Percentiles rank a stretch among this genome's conserved stretches.
Conservation (phyloP, 2,329 filamentous ascomycete genomes). For the Xylaria sp. region DNA sequence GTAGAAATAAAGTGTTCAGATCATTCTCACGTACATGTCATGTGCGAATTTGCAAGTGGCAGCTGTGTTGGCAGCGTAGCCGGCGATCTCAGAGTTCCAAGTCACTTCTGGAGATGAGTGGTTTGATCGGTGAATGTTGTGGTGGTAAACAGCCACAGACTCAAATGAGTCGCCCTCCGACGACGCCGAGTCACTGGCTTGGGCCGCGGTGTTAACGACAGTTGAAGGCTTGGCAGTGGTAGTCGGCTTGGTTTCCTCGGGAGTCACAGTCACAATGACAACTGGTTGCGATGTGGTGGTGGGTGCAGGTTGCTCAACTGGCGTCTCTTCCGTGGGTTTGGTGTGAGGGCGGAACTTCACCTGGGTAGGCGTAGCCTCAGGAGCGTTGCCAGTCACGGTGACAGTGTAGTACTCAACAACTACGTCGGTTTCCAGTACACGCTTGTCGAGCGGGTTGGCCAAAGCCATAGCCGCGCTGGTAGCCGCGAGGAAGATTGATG, state of each 20-base stretch:
- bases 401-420: constrained; percentile 50
- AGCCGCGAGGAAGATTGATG: constrained; percentile 51
- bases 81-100: constrained; percentile 74
- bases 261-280: constrained; percentile 43
- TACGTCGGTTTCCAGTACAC: constrained; percentile 50
- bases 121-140: constrained; percentile 88
- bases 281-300: constrained; percentile 27
- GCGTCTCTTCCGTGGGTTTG: constrained; percentile 34
- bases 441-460: constrained; percentile 50
- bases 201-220: constrained; percentile 18
- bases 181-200: constrained; percentile 27
- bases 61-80: constrained; percentile 73
- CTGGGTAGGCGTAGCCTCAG: constrained; percentile 34
- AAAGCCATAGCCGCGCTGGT: constrained; percentile 51
- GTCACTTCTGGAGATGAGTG: constrained; percentile 74
- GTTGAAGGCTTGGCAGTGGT: constrained; percentile 20
- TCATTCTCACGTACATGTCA: constrained; percentile 71
- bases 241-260: constrained; percentile 24
- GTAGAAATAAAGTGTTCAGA: not conserved
- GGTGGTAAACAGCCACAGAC: constrained; percentile 70
- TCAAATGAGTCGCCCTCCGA: constrained; percentile 50
- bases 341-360: constrained; percentile 23
- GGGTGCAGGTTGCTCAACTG: constrained; percentile 22
- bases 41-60: constrained; percentile 77
- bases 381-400: constrained; percentile 51